These are phyloP conservation scores for Epichloe coenophiala DNA, from an alignment of 2,329 filamentous ascomycete genomes.

Conservation along the genomic window DNA sequence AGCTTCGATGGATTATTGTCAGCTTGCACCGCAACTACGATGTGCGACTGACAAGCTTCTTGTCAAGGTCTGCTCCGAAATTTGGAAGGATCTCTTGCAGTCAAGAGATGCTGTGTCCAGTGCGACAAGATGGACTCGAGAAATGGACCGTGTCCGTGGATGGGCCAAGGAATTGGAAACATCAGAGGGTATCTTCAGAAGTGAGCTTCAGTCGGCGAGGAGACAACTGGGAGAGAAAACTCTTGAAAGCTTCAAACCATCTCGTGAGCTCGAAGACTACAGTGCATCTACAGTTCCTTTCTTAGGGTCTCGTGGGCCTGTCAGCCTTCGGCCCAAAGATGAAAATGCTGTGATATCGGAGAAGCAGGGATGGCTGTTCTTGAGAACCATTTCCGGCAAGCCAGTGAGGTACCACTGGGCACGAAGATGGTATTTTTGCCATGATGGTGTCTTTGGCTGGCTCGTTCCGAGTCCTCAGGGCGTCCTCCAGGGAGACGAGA, in stretches of 20 bases:
- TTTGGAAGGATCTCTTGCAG: constrained; percentile 75
- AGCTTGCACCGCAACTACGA: constrained; percentile 74
- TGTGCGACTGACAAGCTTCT: constrained; percentile 75
- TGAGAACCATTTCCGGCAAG: constrained; percentile 72
- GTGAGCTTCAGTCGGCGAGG: constrained; percentile 66
- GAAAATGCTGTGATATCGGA: constrained; percentile 44
- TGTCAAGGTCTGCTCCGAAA: constrained; percentile 70
- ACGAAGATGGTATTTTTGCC: constrained; percentile 88
- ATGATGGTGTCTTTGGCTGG: constrained; percentile 92
- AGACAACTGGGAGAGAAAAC: constrained; percentile 72
- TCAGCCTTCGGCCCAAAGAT: constrained; percentile 44
- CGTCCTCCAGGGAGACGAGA: constrained; percentile 91
- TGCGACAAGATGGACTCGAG: constrained; percentile 55
- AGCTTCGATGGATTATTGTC: constrained; percentile 85
- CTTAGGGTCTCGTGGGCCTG: constrained; percentile 56
- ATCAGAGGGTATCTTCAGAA: constrained; percentile 69
- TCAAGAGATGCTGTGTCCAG: constrained; percentile 51
- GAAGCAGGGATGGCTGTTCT: constrained; percentile 90
- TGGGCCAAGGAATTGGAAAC: constrained; percentile 93
- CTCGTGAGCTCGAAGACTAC: constrained; percentile 87
- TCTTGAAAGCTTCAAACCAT: constrained; percentile 59
- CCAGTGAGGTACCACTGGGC: constrained; percentile 84
- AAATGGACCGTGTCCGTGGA: constrained; percentile 83
- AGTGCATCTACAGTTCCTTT: constrained; percentile 81
- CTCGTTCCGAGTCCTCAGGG: constrained; percentile 72